Base-by-base conservation (phyloP, 2,329 filamentous ascomycete species). In the Aspergillus sergii region DNA sequence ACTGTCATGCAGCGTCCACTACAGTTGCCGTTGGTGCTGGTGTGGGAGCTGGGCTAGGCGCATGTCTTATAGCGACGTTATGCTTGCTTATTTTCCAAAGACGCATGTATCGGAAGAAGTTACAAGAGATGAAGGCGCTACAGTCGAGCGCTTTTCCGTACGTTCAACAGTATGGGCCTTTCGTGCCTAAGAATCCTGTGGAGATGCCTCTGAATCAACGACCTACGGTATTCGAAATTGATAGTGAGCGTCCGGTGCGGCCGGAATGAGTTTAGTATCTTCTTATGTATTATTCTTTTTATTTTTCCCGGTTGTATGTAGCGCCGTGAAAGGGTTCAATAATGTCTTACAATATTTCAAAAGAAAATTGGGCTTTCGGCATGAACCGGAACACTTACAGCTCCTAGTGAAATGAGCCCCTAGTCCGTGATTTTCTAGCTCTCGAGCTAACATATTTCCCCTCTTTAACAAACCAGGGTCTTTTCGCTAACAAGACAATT, bases 11-110 rank as follows among this genome's bases (percentile, higher is more conserved):
- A 4, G 12, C 23, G 8, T 41, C 43, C 11, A 61, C 28, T 12
- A 54, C 45, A 7, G 32, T 36, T 23, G 43, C 54, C 3, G 45
- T 61, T 19, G 59, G 59, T 7, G 59, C 54, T 4, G 59, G 54
- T 1, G 34, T 61, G 4, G 59, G 59, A 3, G 59, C 59, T 1
- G 59, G 54, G 11, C 28, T 61, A 45, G 59, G 59, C n/a, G 54
- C 54, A 9, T 61, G 54, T 10, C 26, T 61, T 7, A 23, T 58
- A 14, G 54, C 54, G 21, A 41, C 54, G n/a, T 19, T 50, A 8
- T 43, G n/a, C 23, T n/a, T 53, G 12, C 53, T 61, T 51, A 34
- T 21, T 54, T 53, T 61, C 26, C 59, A 61, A 19, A 26, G 59
- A 26, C 59, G 59, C 16, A 16, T 23, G 50, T 59, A 62, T 23